Conservation (phyloP, 495 filamentous ascomycete species). For the Neurospora sp. region DNA sequence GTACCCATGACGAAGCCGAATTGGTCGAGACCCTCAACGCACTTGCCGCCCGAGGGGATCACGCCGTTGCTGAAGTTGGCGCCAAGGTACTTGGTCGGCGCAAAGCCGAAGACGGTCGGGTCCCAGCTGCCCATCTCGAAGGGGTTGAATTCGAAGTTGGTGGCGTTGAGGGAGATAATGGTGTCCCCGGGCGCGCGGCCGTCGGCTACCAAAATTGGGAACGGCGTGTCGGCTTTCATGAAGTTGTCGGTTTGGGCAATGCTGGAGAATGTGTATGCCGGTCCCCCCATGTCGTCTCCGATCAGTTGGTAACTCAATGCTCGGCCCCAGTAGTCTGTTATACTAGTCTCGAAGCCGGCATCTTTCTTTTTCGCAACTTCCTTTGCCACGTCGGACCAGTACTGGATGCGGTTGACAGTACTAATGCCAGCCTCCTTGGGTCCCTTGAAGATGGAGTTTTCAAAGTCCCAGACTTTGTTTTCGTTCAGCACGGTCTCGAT, state of each 20-base stretch:
- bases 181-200: slow-evolving; percentile 55
- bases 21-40: slow-evolving; percentile 76
- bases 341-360: slow-evolving; percentile 62
- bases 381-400: slow-evolving; percentile 54
- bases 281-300: slow-evolving; percentile 65
- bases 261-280: slow-evolving; percentile 77
- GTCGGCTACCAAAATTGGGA: slow-evolving; percentile 77
- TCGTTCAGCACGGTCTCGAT: slow-evolving; percentile 52
- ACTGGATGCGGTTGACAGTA: slow-evolving; percentile 40
- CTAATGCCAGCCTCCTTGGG: slow-evolving; percentile 27
- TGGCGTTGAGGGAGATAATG: slow-evolving; percentile 64
- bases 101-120: slow-evolving; percentile 71
- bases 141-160: slow-evolving; percentile 79
- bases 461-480: slow-evolving; percentile 63
- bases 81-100: slow-evolving; percentile 62
- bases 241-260: slow-evolving; percentile 63
- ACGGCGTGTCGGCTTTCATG: slow-evolving; percentile 57
- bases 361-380: slow-evolving; percentile 55
- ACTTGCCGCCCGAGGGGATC: slow-evolving; percentile 48
- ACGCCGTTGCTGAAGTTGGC: slow-evolving; percentile 65
- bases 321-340: slow-evolving; percentile 86
- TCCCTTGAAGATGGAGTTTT: slow-evolving; percentile 57
- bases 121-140: slow-evolving; percentile 82
- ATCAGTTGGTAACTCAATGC: slow-evolving; percentile 78
- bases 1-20: slow-evolving; percentile 83